Evolutionary conservation across 2,329 filamentous ascomycete species (phyloP).

Genomic region (Colletotrichum sp.): DNA sequence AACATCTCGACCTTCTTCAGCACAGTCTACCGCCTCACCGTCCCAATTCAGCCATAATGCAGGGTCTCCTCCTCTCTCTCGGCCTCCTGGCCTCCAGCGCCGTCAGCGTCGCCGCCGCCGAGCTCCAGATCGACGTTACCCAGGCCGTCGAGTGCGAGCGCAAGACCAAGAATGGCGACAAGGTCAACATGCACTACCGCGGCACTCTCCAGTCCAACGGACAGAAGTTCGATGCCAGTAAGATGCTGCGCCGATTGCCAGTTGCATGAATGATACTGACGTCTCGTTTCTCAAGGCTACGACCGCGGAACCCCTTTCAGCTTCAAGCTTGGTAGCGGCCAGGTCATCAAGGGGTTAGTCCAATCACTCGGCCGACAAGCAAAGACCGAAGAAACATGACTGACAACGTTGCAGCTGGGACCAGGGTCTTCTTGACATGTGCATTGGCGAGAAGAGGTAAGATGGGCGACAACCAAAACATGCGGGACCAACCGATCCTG

Average conservation of each 20-base stretch:
- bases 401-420: conserved; percentile 71
- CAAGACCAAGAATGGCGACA: conserved; percentile 78
- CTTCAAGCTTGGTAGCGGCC: conserved; percentile 80
- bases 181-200: conserved; percentile 85
- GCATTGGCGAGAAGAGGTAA: conserved; percentile 86
- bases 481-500: conserved; percentile 4
- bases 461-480: not conserved
- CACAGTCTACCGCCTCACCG: not conserved
- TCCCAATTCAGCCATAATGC: conserved; percentile 45
- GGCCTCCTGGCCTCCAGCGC: conserved; percentile 58
- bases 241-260: not conserved
- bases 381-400: not conserved
- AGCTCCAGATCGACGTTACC: conserved; percentile 80
- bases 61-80: conserved; percentile 50
- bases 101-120: conserved; percentile 57
- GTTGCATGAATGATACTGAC: not conserved
- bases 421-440: conserved; percentile 89
- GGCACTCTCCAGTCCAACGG: conserved; percentile 79
- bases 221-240: conserved; percentile 80
- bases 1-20: not conserved
- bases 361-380: not conserved
- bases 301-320: conserved; percentile 76
- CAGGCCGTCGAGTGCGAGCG: conserved; percentile 78
- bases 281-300: conserved; percentile 56
- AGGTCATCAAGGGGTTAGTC: conserved; percentile 86